phyloP scores from a whole-genome alignment of 2,329 filamentous ascomycete genomes.

The Fusarium coffeatum region DNA sequence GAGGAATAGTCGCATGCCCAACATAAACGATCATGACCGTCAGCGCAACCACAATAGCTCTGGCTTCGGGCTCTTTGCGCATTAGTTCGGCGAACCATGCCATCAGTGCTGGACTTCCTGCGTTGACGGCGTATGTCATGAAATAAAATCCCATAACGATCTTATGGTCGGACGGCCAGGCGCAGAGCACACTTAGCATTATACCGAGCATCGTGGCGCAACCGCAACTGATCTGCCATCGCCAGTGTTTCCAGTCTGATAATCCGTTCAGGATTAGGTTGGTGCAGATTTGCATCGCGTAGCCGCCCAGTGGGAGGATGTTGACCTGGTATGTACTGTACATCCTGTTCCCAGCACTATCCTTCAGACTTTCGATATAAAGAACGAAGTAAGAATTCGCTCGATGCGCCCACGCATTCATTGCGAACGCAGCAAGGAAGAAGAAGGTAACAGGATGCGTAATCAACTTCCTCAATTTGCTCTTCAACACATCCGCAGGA shows the following conservation, averaged over 20 bases:
- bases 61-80: constrained; percentile 52
- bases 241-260: constrained; percentile 54
- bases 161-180: constrained; percentile 49
- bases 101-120: constrained; percentile 50
- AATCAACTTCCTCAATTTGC: constrained; percentile 46
- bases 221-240: constrained; percentile 53
- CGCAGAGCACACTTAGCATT: constrained; percentile 50
- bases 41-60: constrained; percentile 52
- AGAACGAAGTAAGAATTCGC: constrained; percentile 52
- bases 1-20: constrained; percentile 54
- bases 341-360: constrained; percentile 41
- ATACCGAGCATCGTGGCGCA: constrained; percentile 47
- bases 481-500: constrained; percentile 37
- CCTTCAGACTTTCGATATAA: constrained; percentile 46
- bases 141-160: constrained; percentile 53
- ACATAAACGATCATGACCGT: constrained; percentile 55
- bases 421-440: constrained; percentile 47
- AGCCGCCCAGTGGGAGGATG: constrained; percentile 48
- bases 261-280: constrained; percentile 52
- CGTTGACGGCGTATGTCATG: constrained; percentile 51
- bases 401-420: constrained; percentile 48
- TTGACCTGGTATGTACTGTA: constrained; percentile 51
- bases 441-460: constrained; percentile 49
- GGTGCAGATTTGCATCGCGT: constrained; percentile 51
- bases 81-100: constrained; percentile 53